Evolutionary conservation across 306 rosid species (phyloP).

Genomic region (Lathyrus tuberosus): DNA sequence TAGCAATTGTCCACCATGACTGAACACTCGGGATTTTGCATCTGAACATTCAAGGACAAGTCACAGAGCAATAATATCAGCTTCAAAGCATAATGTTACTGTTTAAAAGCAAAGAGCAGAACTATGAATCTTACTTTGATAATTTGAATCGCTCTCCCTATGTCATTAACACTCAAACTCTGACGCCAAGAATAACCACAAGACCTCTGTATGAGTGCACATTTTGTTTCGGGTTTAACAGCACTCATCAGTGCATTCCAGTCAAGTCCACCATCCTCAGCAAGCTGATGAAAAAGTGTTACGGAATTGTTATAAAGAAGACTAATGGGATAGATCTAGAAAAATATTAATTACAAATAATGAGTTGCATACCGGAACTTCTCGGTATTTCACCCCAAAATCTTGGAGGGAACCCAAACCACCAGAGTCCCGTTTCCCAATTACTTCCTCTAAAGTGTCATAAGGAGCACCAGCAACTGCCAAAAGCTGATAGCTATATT

Average conservation of each 20-base stretch:
- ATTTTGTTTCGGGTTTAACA: conserved; percentile 75
- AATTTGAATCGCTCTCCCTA: conserved; percentile 69
- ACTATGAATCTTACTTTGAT: conserved; percentile 64
- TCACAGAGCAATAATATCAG: not conserved
- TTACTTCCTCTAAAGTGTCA: conserved; percentile 91
- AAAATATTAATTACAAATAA: not conserved
- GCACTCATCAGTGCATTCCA: conserved; percentile 71
- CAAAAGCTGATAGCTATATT: conserved; percentile 76
- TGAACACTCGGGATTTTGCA: conserved; percentile 80
- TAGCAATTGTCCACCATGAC: conserved; percentile 97
- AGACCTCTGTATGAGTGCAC: conserved; percentile 91
- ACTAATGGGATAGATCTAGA: conserved; percentile 25
- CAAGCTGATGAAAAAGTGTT: conserved; percentile 57
- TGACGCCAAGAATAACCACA: conserved; percentile 96
- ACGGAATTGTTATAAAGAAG: conserved; percentile 21
- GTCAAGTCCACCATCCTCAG: conserved; percentile 82
- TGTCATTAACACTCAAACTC: conserved; percentile 82
- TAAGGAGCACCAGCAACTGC: conserved; percentile 99
- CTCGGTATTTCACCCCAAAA: conserved; percentile 88
- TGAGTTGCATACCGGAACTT: conserved; percentile 78
- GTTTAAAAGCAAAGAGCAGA: not conserved
- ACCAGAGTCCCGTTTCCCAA: conserved; percentile 86
- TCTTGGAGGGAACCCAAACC: conserved; percentile 88
- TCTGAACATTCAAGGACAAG: conserved; percentile 47
- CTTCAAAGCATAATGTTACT: conserved; percentile 3